These are phyloP conservation scores for Gynostemma pentaphyllum DNA, from an alignment of 306 rosid genomes.

Conservation along the genomic window DNA sequence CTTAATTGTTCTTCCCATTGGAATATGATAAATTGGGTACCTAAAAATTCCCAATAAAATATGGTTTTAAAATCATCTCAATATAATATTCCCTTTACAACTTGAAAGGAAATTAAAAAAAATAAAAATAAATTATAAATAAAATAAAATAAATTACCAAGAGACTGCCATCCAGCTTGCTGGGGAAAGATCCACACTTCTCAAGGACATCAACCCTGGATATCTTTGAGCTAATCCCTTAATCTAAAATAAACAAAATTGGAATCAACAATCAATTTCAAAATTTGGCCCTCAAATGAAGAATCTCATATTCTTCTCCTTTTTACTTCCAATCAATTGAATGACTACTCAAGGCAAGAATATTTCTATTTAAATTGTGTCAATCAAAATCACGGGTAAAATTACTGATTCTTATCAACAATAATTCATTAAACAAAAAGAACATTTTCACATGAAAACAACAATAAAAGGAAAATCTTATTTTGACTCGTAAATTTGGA, in stretches of 20 bases:
- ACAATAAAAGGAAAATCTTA: too few relatives aligned
- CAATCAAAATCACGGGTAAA: too few relatives aligned
- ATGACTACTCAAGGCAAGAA: background rate
- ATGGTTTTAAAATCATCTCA: background rate
- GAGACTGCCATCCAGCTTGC: constrained; percentile 99
- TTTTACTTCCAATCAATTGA: background rate
- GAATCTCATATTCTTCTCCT: background rate
- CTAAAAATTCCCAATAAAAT: constrained; percentile 22
- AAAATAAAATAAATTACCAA: constrained; percentile 33
- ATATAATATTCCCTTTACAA: background rate
- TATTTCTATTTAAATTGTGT: too few relatives aligned
- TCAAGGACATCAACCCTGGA: constrained; percentile 82
- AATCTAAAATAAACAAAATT: constrained; percentile 43
- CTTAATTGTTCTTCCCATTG: constrained; percentile 90
- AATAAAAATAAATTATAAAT: background rate
- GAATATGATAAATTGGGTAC: constrained; percentile 98
- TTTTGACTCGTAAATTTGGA: too few relatives aligned
- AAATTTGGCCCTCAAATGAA: background rate
- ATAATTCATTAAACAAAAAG: too few relatives aligned
- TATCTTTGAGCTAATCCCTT: constrained; percentile 56
- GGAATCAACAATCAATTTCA: background rate
- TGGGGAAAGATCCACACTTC: constrained; percentile 94
- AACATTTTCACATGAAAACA: background rate
- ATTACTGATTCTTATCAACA: too few relatives aligned
- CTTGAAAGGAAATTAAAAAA: too few relatives aligned